Evolutionary conservation across 441 rosid species (phyloP).

Genomic region (Sinapis alba): DNA sequence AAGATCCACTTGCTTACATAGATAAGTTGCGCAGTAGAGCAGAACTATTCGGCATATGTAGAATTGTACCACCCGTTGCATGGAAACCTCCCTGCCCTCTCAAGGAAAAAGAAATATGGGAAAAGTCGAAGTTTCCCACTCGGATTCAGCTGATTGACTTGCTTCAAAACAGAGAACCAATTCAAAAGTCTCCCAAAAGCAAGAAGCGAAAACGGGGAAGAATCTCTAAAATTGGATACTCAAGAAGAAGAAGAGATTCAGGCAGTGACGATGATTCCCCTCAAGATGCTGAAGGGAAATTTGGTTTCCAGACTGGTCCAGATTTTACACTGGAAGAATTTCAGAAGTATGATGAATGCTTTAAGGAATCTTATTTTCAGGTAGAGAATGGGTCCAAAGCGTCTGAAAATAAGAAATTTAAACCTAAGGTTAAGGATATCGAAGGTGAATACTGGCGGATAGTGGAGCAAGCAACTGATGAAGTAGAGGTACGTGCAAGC

Average conservation of each 20-base stretch:
- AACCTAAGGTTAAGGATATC: constrained; percentile 71
- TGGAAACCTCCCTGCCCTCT: constrained; percentile 90
- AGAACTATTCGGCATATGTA: constrained; percentile 83
- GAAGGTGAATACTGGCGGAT: constrained; percentile 99
- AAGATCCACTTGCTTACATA: constrained; percentile 86
- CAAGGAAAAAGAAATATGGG: constrained; percentile 69
- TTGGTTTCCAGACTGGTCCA: constrained; percentile 86
- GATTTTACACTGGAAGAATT: constrained; percentile 82
- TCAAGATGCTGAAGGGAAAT: constrained; percentile 68
- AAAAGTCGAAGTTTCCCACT: constrained; percentile 73
- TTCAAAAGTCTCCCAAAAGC: constrained; percentile 64
- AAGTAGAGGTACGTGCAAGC: constrained; percentile 75
- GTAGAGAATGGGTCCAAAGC: constrained; percentile 45
- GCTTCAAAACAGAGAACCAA: constrained; percentile 91
- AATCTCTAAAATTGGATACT: constrained; percentile 54
- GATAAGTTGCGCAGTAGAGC: constrained; percentile 80
- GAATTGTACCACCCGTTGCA: constrained; percentile 85
- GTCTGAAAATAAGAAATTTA: constrained; percentile 47
- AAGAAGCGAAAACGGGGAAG: constrained; percentile 75
- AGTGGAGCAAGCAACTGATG: constrained; percentile 83
- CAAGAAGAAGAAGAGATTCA: constrained; percentile 54
- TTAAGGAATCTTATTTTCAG: constrained; percentile 69
- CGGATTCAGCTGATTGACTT: constrained; percentile 89
- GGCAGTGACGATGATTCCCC: constrained; percentile 45
- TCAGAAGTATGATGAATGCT: constrained; percentile 63